These are phyloP conservation scores for Zasmidium angulare DNA, from an alignment of 2,329 filamentous ascomycete genomes.

Conservation along the genomic window DNA sequence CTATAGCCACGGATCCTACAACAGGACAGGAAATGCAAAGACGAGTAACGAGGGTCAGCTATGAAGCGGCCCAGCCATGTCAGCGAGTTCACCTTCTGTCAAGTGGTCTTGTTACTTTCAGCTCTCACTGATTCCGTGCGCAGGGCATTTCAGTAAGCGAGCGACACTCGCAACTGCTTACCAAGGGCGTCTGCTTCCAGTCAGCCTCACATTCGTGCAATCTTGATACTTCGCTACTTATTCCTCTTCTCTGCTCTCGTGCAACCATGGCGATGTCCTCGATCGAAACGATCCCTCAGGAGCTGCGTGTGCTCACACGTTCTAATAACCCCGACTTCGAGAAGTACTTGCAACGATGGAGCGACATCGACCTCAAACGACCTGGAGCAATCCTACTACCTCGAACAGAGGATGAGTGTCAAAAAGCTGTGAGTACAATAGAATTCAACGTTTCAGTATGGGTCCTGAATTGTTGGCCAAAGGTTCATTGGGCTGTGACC, in stretches of 20 bases:
- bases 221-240: too few relatives aligned
- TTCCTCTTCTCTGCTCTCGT: too few relatives aligned
- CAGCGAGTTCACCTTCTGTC: not conserved
- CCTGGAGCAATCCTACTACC: constrained; percentile 5
- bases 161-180: not conserved
- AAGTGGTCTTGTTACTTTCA: not conserved
- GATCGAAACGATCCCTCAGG: not conserved
- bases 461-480: not conserved
- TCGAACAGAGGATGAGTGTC: not conserved
- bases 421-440: not conserved
- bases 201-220: not conserved
- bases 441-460: not conserved
- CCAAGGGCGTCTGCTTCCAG: not conserved
- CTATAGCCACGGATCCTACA: constrained; percentile 10
- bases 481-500: constrained; percentile 2
- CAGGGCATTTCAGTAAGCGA: not conserved
- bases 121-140: not conserved
- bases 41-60: constrained; percentile 3
- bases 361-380: not conserved
- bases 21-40: constrained; percentile 6
- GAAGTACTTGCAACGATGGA: constrained; percentile 3
- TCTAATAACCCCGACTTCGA: not conserved
- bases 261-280: not conserved
- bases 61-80: not conserved
- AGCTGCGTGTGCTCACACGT: not conserved